Percentiles rank a stretch among this genome's conserved stretches.
Evolutionary conservation across 2,329 filamentous ascomycete species (phyloP).

Genomic region (Madurella mycetomatis): DNA sequence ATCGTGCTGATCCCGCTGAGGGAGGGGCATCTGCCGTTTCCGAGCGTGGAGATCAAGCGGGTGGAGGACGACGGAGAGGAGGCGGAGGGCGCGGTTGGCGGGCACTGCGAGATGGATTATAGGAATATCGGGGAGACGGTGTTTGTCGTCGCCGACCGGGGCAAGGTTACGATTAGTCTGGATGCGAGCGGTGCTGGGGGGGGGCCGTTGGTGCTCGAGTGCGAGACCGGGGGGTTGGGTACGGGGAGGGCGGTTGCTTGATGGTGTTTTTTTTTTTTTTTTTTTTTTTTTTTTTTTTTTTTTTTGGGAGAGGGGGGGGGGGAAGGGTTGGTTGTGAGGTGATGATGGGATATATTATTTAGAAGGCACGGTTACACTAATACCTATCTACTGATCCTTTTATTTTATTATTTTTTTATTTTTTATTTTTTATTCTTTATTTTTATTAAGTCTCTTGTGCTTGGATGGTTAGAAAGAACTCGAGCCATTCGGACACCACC

Average conservation of each 20-base stretch:
- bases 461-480: too few species aligned
- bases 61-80: constrained; percentile 32
- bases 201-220: constrained; percentile 63
- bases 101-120: constrained; percentile 74
- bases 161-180: constrained; percentile 67
- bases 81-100: constrained; percentile 15
- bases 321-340: too few species aligned
- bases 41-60: constrained; percentile 72
- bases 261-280: not conserved
- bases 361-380: too few species aligned
- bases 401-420: too few species aligned
- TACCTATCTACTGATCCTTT: too few species aligned
- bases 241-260: constrained; percentile 34
- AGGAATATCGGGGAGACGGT: constrained; percentile 73
- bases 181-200: constrained; percentile 63
- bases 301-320: too few species aligned
- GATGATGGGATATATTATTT: too few species aligned
- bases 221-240: constrained; percentile 40
- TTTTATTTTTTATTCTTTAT: too few species aligned
- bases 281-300: too few species aligned
- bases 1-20: constrained; percentile 76
- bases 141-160: constrained; percentile 66
- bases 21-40: constrained; percentile 72
- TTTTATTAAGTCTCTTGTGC: too few species aligned
- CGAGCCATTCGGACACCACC: too few species aligned